Evolutionary conservation across 148 eudicot species (phyloP).

Genomic region (Rhododendron simsii): DNA sequence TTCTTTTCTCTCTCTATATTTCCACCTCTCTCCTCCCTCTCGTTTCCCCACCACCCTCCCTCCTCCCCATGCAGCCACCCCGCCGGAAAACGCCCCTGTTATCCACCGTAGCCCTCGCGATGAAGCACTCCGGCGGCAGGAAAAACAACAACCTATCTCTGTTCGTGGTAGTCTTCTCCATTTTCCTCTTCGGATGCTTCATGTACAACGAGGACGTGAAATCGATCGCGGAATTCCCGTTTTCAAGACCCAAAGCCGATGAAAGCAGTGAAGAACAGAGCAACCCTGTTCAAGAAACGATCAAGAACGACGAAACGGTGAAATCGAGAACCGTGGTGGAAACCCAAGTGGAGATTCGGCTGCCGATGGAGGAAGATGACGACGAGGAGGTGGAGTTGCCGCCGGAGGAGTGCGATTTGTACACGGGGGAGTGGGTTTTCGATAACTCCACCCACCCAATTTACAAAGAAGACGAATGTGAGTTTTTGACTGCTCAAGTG

Average conservation of each 20-base stretch:
- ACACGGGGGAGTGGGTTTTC: conserved; percentile 74
- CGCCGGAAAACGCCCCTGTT: conserved; percentile 38
- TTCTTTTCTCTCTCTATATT: conserved; percentile 20
- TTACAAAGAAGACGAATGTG: conserved; percentile 72
- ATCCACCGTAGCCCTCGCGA: conserved; percentile 25
- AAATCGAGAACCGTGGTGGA: conserved; percentile 30
- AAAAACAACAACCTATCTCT: conserved; percentile 51
- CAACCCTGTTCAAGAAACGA: conserved; percentile 28
- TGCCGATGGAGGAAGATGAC: conserved; percentile 32
- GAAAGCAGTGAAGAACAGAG: conserved; percentile 28
- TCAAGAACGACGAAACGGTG: neutral
- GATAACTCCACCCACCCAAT: conserved; percentile 71
- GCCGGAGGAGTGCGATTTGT: conserved; percentile 76
- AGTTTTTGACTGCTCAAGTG: conserved; percentile 74
- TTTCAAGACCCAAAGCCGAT: conserved; percentile 43
- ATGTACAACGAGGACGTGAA: conserved; percentile 89
- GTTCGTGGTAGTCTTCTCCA: conserved; percentile 55
- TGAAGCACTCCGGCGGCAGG: conserved; percentile 36
- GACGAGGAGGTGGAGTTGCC: conserved; percentile 60
- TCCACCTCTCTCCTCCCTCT: conserved; percentile 13
- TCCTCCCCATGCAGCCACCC: conserved; percentile 34
- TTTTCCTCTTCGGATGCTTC: conserved; percentile 70
- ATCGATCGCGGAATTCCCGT: conserved; percentile 82
- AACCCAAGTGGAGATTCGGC: conserved; percentile 16
- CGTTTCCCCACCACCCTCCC: neutral